These are phyloP conservation scores for Rhizoclosmatium globosum DNA, from an alignment of 192 early-diverging fungal genomes.

Conservation along the genomic window DNA sequence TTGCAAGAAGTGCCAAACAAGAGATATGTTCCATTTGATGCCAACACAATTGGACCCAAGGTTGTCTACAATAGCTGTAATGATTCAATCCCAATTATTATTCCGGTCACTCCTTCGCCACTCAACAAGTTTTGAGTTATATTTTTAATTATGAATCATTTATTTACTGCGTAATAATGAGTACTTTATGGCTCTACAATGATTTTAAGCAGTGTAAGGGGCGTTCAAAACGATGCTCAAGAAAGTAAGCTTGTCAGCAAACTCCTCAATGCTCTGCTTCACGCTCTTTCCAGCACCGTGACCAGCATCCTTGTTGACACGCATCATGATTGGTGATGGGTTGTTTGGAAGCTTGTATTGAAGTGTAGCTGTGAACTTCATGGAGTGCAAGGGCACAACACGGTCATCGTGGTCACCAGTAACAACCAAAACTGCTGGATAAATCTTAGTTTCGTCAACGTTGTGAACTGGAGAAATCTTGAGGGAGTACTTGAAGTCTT, in stretches of 20 bases:
- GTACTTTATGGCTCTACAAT: no score
- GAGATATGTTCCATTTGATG: not conserved
- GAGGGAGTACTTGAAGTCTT: conserved; percentile 30
- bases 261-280: conserved; percentile 62
- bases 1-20: conserved; percentile 7
- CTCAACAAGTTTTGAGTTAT: no score
- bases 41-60: no score
- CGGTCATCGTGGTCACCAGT: conserved; percentile 78
- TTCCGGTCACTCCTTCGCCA: no score
- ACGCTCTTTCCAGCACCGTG: conserved; percentile 76
- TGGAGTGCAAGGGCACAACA: conserved; percentile 74
- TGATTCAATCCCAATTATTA: no score
- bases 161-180: no score
- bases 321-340: conserved; percentile 62
- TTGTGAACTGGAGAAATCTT: conserved; percentile 74
- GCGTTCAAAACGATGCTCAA: conserved; percentile 55
- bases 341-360: conserved; percentile 62
- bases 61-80: no score
- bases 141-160: no score
- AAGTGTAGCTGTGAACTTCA: conserved; percentile 68
- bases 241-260: conserved; percentile 70
- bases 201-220: not conserved
- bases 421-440: conserved; percentile 68
- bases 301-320: conserved; percentile 71
- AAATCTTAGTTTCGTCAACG: conserved; percentile 53